Evolutionary conservation across 139 green algal species (phyloP).

Genomic region (Zygnema circumcarinatum): DNA sequence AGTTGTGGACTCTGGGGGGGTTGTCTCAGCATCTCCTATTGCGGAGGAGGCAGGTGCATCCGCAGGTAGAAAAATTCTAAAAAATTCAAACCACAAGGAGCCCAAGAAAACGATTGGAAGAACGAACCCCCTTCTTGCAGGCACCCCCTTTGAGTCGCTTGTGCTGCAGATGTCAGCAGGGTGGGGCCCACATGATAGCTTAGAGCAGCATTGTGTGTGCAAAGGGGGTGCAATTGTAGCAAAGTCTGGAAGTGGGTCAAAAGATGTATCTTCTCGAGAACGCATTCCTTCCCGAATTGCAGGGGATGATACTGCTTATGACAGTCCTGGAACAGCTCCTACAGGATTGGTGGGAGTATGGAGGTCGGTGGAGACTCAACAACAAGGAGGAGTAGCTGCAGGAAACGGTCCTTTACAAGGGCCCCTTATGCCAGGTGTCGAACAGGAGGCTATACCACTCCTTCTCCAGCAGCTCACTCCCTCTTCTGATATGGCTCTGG

Average conservation of each 20-base stretch:
- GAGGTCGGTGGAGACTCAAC: background rate
- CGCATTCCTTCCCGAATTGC: background rate
- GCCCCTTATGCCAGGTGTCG: background rate
- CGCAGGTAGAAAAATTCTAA: too few species aligned
- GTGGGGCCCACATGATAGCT: background rate
- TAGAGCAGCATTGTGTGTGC: background rate
- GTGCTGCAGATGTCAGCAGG: background rate
- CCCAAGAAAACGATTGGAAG: too few species aligned
- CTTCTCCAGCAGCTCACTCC: background rate
- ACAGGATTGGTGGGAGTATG: background rate
- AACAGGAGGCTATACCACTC: background rate
- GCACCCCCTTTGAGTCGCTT: background rate
- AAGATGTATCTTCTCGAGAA: background rate
- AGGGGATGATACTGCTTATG: background rate
- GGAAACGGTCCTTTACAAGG: background rate
- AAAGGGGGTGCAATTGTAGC: background rate
- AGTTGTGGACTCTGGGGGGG: too few species aligned
- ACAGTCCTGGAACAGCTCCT: background rate
- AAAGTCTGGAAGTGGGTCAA: background rate
- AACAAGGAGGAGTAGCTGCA: background rate
- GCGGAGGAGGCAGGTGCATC: too few species aligned
- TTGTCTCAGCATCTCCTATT: too few species aligned
- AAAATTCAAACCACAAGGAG: too few species aligned
- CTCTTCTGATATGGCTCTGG: background rate
- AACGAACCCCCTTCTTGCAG: background rate